Base-by-base conservation (phyloP, 2,329 filamentous ascomycete species). In the Ophiostoma angusticollis region DNA sequence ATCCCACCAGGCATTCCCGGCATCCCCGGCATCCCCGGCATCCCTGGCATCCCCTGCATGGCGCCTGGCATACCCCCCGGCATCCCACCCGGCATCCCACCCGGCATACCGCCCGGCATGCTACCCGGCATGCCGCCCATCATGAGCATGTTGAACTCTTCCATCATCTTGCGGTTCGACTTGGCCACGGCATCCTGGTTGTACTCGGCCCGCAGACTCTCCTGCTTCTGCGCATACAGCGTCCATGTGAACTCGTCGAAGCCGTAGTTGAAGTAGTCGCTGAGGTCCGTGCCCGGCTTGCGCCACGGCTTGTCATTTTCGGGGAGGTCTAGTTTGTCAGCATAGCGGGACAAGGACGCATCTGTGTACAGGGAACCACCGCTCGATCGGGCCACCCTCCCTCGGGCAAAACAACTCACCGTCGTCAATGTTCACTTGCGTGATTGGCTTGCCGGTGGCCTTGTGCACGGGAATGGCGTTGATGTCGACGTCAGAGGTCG, bases 161-260 rank as follows among this genome's bases (percentile, higher is more conserved):
- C 74, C 60, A 79, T 73, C 72, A 80, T 83, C 65, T 89, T 94
- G 61, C 93, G 87, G 50, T 74, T 74, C 47, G 70, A 76, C 39
- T 66, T 63, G 16, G 72, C 70, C 37, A 79, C 69, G 31, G 67
- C 65, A 31, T 79, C 74, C 34, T 80, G 75, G 41, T 74, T 74
- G 49, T 85, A 84, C 50, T 89, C 84, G 48, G 75, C 75, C 14
- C 82, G 74, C 52, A 95, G 69, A 18, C 67, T 68, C 48, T 91
- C 78, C 58, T 96, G 91, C 54, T 93, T 93, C 43, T 85, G 68
- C 23, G 87, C 86, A 58, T 98, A 98, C 39, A 87, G 74, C 6
- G 87, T 83, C 91, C 91, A 98, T 1, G 87, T 94, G 60, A 95
- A 96, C 60, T 96, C 89, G 61, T 96, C 89, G 55, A 96, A 96